A percentile compares a stretch with the other conserved stretches of the same genome.
Evolutionary conservation across 768 basidiomycete species (phyloP).

Genomic region (Lepiota brunneoincarnata): DNA sequence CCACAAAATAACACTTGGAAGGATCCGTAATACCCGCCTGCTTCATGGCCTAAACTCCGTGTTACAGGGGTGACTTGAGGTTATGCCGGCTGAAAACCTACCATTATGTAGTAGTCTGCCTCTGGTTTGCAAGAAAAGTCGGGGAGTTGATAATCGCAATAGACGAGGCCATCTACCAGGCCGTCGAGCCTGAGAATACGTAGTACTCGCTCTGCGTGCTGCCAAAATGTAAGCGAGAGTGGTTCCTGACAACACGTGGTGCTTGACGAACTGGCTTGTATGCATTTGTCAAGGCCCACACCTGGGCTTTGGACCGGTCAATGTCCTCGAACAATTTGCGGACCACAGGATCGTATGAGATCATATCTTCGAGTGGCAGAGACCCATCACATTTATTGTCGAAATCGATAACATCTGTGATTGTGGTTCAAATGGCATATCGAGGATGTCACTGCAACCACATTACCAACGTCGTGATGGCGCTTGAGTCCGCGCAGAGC

Average conservation of each 20-base stretch:
- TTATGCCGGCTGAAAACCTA: conserved; percentile 22
- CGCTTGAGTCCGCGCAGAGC: conserved; percentile 74
- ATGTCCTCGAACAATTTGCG: conserved; percentile 76
- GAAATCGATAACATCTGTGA: conserved; percentile 77
- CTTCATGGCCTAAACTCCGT: conserved; percentile 54
- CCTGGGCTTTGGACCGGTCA: conserved; percentile 69
- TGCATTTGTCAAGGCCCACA: conserved; percentile 88
- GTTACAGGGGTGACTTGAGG: background rate
- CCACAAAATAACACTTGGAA: conserved; percentile 73
- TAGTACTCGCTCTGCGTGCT: conserved; percentile 85
- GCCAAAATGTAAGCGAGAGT: conserved; percentile 8
- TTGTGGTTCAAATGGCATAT: background rate
- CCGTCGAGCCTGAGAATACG: conserved; percentile 70
- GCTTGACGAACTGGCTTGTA: conserved; percentile 56
- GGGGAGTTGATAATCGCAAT: conserved; percentile 68
- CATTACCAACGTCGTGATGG: conserved; percentile 73
- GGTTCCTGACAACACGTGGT: background rate
- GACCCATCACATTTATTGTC: conserved; percentile 82
- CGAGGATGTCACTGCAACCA: conserved; percentile 1
- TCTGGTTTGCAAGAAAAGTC: conserved; percentile 84
- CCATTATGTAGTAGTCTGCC: conserved; percentile 63
- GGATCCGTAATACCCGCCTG: conserved; percentile 61
- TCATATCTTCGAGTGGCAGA: conserved; percentile 78
- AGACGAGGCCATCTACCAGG: conserved; percentile 73
- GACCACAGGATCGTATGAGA: conserved; percentile 58